A percentile compares a stretch with the other conserved stretches of the same genome.
These are phyloP conservation scores for Physcomitrellopsis africana DNA, from an alignment of 225 moss, liverwort and hornwort species.

Conservation along the genomic window DNA sequence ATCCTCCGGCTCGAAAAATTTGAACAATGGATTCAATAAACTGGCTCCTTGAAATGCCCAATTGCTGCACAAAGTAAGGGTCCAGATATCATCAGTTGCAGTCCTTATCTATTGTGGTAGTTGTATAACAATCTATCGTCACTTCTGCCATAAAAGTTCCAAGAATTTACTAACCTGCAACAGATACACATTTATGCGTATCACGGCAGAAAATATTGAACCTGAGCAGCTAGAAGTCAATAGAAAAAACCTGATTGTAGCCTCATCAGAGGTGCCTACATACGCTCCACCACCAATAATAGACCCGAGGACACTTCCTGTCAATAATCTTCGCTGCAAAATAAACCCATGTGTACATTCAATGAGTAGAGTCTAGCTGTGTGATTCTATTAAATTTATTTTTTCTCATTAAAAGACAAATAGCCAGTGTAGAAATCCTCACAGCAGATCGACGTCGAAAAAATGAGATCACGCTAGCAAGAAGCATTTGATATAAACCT, in stretches of 20 bases:
- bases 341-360: slow-evolving; percentile 5
- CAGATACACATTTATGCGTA: neutral
- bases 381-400: neutral
- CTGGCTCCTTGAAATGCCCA: slow-evolving; percentile 94
- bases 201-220: neutral
- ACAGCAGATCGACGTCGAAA: neutral
- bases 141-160: neutral
- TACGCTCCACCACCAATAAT: slow-evolving; percentile 90
- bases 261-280: slow-evolving; percentile 91
- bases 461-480: neutral
- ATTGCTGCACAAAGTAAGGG: slow-evolving; percentile 52
- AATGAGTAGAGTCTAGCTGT: neutral
- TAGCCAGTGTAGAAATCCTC: neutral
- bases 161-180: neutral
- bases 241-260: slow-evolving; percentile 73
- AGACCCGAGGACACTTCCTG: slow-evolving; percentile 82
- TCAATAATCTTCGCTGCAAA: slow-evolving; percentile 81
- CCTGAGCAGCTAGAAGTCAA: neutral
- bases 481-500: no score
- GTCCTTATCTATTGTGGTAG: no score
- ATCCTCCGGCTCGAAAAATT: slow-evolving; percentile 87
- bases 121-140: no score
- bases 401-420: neutral
- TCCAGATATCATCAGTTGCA: slow-evolving; percentile 2
- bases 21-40: slow-evolving; percentile 80